Percentiles rank a stretch among this genome's conserved stretches.
Evolutionary conservation across 1,284 basidiomycete genomes (phyloP).

Genomic region (Ustilago tritici): DNA sequence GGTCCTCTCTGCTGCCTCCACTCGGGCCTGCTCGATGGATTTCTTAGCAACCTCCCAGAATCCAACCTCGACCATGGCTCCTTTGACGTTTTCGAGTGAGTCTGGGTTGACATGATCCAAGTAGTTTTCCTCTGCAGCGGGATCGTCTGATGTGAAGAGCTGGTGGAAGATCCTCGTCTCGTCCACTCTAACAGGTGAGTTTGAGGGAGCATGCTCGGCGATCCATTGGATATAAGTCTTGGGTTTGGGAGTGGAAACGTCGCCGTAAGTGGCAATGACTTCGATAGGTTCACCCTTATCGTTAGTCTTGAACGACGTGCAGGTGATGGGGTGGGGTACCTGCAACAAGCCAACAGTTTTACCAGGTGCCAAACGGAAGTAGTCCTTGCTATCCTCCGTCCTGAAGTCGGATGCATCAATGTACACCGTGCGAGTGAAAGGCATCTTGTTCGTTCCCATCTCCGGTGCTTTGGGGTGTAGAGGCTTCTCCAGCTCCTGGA

Average conservation of each 20-base stretch:
- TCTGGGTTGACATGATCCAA: constrained; percentile 82
- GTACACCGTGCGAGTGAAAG: constrained; percentile 89
- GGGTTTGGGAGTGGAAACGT: constrained; percentile 77
- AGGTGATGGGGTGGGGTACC: constrained; percentile 94
- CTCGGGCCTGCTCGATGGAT: constrained; percentile 77
- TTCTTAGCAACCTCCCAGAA: constrained; percentile 87
- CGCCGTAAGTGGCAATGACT: constrained; percentile 78
- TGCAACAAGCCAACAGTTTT: constrained; percentile 97
- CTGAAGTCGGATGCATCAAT: constrained; percentile 97
- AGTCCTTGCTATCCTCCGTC: constrained; percentile 89
- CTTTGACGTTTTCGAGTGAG: constrained; percentile 81
- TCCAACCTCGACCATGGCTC: constrained; percentile 87
- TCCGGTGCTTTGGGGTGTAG: constrained; percentile 93
- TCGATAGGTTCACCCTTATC: constrained; percentile 76
- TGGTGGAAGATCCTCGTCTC: constrained; percentile 93
- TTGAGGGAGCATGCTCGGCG: constrained; percentile 81
- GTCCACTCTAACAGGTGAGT: constrained; percentile 84
- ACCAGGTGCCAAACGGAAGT: constrained; percentile 96
- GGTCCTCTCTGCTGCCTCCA: constrained; percentile 74
- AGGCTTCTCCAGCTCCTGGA: constrained; percentile 86
- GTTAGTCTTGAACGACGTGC: constrained; percentile 85
- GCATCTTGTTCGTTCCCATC: constrained; percentile 84
- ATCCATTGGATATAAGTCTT: constrained; percentile 99
- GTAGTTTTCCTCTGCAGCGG: constrained; percentile 80
- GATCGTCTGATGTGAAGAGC: constrained; percentile 93